Conservation (phyloP, 441 rosid genomes). For the Croton laevigatus region DNA sequence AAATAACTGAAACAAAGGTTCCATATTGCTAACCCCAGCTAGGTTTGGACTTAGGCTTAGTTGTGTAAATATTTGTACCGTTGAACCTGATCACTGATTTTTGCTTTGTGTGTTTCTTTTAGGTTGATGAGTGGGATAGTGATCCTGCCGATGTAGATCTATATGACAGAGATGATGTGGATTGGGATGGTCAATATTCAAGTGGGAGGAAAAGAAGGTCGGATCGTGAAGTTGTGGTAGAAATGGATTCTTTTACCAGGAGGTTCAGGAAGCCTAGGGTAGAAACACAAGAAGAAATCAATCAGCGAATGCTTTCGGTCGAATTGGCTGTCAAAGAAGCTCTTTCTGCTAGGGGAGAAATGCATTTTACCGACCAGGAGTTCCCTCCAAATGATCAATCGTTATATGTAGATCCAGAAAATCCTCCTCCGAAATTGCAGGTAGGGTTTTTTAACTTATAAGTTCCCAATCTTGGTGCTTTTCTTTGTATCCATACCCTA, state of each 20-base stretch:
- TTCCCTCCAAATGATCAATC: slow-evolving; percentile 98
- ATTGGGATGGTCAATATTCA: slow-evolving; percentile 99
- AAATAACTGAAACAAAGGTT: background rate
- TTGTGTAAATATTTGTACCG: background rate
- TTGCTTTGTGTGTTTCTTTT: slow-evolving; percentile 28
- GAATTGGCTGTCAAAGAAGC: slow-evolving; percentile 99
- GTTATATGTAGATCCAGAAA: slow-evolving; percentile 75
- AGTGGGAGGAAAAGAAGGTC: slow-evolving; percentile 96
- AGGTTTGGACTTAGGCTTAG: no score
- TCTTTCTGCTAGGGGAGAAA: slow-evolving; percentile 82
- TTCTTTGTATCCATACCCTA: slow-evolving; percentile 27
- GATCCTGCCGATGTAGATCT: slow-evolving; percentile 98
- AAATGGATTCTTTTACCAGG: slow-evolving; percentile 90
- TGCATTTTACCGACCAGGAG: slow-evolving; percentile 93
- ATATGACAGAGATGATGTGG: slow-evolving; percentile 97
- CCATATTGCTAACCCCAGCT: no score
- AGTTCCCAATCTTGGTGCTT: slow-evolving; percentile 10
- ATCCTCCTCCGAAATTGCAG: slow-evolving; percentile 91
- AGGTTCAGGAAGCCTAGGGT: slow-evolving; percentile 94
- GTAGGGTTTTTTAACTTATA: slow-evolving; percentile 36
- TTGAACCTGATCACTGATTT: slow-evolving; percentile 28
- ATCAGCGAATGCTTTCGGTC: slow-evolving; percentile 96
- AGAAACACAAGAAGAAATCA: slow-evolving; percentile 94
- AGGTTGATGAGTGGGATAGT: slow-evolving; percentile 99
- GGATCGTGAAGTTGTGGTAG: slow-evolving; percentile 77